Base-by-base conservation (phyloP, 225 moss, liverwort and hornwort genomes). In the Straminergon stramineum region DNA sequence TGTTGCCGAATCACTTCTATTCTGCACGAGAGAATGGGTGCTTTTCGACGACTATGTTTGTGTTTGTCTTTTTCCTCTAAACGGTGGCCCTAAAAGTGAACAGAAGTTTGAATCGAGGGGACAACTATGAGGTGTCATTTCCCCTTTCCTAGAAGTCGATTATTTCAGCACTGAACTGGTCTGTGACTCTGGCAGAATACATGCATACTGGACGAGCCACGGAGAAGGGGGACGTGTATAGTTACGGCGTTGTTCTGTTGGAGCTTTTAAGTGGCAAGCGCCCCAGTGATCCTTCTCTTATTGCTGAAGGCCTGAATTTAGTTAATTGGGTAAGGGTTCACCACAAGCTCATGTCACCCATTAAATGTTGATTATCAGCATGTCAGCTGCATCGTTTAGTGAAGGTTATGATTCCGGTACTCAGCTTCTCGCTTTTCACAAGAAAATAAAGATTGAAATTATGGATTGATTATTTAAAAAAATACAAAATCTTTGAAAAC, bases 171-270 rank as follows among this genome's bases (percentile, higher is more conserved):
- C 83, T 88, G 86, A 86, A 84, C 63, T 81, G 82, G 64, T 73
- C 31, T 92, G 56, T 88, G 80, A 75, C 67, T 51, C 55, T 85
- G 74, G 89, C 96, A 98, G 98, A 98, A 89, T 98, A 98, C 85
- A 94, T 97, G 95, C 92, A 95, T 75, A 98, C 94, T 90, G 97
- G 98, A 84, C 93, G 96, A 91, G 96, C 97, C 73, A 97, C 98
- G 80, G 97, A 97, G 89, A 97, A 95, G 86, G 95, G 96, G 71
- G 98, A 98, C 82, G 97, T 97, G 45, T 98, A 98, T 69, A 97
- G 97, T 90, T 98, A 95, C 87, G 98, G 97, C 48, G 98, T 98
- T 74, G 97, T 98, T 48, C 86, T 98, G 68, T 86, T 98, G 87
- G 98, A 98, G 91, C 97, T 98, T 78, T 74, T 98, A 66, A 98